phyloP scores from a whole-genome alignment of 371 early-diverging fungal species.

The Phascolomyces articulosus region DNA sequence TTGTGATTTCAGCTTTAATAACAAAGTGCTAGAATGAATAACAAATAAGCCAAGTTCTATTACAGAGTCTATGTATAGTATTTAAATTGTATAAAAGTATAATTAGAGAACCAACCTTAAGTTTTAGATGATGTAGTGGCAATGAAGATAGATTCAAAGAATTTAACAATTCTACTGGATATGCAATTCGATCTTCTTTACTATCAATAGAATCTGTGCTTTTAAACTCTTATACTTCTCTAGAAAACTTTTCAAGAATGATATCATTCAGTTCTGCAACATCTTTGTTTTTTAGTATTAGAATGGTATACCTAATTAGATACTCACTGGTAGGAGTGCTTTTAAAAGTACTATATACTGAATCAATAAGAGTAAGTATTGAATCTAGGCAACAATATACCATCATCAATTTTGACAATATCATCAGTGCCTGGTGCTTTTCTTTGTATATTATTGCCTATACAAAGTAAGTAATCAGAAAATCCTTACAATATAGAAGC shows the following conservation, averaged over 20 bases:
- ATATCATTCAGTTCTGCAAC: not conserved
- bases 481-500: slow-evolving; percentile 9
- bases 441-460: no score
- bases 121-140: not conserved
- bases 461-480: slow-evolving; percentile 10
- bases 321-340: no score
- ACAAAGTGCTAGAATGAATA: not conserved
- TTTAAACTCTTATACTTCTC: not conserved
- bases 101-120: not conserved
- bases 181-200: not conserved
- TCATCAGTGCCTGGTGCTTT: not conserved
- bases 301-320: not conserved
- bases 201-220: not conserved
- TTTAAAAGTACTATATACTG: not conserved
- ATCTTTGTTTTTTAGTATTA: not conserved
- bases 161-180: not conserved
- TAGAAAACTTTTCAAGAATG: not conserved
- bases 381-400: not conserved
- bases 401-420: not conserved
- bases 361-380: not conserved
- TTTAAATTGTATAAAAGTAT: not conserved
- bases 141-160: not conserved
- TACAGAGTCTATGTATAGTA: not conserved
- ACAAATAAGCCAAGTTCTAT: not conserved
- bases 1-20: not conserved